Evolutionary conservation across 805 yeast species (phyloP).

Genomic region (Starmerella asiatica): DNA sequence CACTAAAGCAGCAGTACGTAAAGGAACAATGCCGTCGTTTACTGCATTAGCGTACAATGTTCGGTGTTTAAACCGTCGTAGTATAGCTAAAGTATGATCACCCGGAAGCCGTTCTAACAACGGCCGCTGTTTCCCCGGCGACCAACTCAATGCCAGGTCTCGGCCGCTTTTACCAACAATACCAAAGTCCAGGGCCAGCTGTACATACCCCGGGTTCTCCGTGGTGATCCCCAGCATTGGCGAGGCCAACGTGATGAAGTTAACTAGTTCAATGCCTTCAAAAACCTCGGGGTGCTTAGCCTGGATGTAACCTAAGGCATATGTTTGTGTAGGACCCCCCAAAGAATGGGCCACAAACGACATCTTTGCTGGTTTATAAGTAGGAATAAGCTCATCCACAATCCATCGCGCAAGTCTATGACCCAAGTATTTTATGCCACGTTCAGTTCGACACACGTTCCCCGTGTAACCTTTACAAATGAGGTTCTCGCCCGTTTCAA

Average conservation of each 20-base stretch:
- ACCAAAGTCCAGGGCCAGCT: slow-evolving; percentile 73
- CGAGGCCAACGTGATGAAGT: slow-evolving; percentile 72
- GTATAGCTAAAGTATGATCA: slow-evolving; percentile 52
- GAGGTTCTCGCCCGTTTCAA: slow-evolving; percentile 42
- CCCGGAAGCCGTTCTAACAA: slow-evolving; percentile 62
- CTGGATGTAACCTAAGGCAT: slow-evolving; percentile 70
- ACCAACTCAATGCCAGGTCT: slow-evolving; percentile 58
- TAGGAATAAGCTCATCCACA: slow-evolving; percentile 39
- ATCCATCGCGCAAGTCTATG: slow-evolving; percentile 64
- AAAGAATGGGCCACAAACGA: slow-evolving; percentile 89
- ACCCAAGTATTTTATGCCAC: slow-evolving; percentile 78
- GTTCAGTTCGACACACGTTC: slow-evolving; percentile 76
- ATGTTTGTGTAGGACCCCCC: slow-evolving; percentile 86
- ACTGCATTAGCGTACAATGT: slow-evolving; percentile 81
- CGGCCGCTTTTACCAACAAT: slow-evolving; percentile 87
- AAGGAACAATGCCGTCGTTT: slow-evolving; percentile 92
- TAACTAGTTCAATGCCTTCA: slow-evolving; percentile 49
- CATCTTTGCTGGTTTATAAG: slow-evolving; percentile 39
- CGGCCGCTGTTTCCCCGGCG: slow-evolving; percentile 35
- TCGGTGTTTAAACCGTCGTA: slow-evolving; percentile 52
- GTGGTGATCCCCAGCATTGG: slow-evolving; percentile 79
- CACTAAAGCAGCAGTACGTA: slow-evolving; percentile 74
- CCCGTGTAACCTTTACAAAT: slow-evolving; percentile 73
- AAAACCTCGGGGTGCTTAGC: slow-evolving; percentile 57
- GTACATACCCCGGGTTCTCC: slow-evolving; percentile 78